Base-by-base conservation (phyloP, 2,329 filamentous ascomycete species). In the Cercospora janseana region DNA sequence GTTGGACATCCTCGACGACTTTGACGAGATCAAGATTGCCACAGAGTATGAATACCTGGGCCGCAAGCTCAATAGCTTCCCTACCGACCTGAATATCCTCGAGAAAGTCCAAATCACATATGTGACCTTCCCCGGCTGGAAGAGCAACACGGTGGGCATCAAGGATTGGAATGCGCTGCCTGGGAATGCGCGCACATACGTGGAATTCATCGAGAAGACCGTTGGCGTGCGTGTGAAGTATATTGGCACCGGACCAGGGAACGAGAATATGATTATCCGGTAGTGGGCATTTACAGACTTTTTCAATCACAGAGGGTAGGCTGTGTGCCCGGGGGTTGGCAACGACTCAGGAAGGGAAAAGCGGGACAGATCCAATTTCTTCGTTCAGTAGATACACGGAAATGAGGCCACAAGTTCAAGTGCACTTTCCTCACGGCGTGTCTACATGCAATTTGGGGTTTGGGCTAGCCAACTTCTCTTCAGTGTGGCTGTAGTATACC, bases 11-110 rank as follows among this genome's bases (percentile, higher is more conserved):
- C 76, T 90, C 12, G 86, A 90, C 66, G 80, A 80, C 24, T 89
- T 95, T 66, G 75, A 80, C 7, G 83, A 82, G 63, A 79, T 94
- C 70, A 87, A 90, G 68, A 76, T 88, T 43, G 86, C 86, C 13
- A 80, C 86, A 10, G 82, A 80, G 2, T 95, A 95, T 72, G 73
- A 73, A 9, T 59, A 79, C 63, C 76, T 79, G 43, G 80, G 79
- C 34, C 64, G 78, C 62, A 70, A 72, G 48, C 68, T 86, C 8
- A 74, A 79, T 13, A 80, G 77, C 9, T 88, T 86, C 76, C 86
- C 81, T 4, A 82, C 83, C 6, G 79, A 86, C 61, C 75, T 82
- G 12, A 70, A 75, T 32, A 66, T 77, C 27, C 73, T 88, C 12
- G 77, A 78, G 21, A 72, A 74, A 45, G 76, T 81, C 47, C 78